Conservation (phyloP, 768 basidiomycete genomes). For the Kwoniella dejecticola region DNA sequence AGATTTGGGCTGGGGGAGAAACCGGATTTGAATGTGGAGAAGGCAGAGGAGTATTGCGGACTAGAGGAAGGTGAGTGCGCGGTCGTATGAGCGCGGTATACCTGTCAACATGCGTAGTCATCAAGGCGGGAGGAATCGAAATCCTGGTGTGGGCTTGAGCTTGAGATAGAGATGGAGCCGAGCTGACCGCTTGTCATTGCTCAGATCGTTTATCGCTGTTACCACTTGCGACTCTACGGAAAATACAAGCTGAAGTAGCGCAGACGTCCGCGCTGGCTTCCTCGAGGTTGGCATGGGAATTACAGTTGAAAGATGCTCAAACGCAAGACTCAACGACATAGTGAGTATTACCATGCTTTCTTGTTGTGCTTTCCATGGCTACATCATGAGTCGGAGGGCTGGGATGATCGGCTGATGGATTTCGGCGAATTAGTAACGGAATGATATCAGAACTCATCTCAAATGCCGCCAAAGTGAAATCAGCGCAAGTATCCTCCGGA, state of each 20-base stretch:
- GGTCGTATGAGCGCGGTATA: not conserved
- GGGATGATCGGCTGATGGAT: too few relatives aligned
- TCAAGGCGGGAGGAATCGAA: too few relatives aligned
- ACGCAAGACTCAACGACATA: slow-evolving; percentile 49
- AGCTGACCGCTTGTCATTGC: not conserved
- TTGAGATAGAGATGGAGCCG: not conserved
- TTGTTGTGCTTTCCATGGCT: too few relatives aligned
- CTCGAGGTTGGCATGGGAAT: slow-evolving; percentile 71
- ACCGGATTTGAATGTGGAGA: slow-evolving; percentile 70
- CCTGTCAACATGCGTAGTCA: too few relatives aligned
- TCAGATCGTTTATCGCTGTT: slow-evolving; percentile 73
- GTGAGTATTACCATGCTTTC: too few relatives aligned
- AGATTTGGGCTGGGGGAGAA: slow-evolving; percentile 68
- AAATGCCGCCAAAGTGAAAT: slow-evolving; percentile 64
- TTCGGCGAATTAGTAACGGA: slow-evolving; percentile 86
- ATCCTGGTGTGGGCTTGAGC: too few relatives aligned
- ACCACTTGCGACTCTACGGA: slow-evolving; percentile 68
- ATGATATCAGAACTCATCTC: slow-evolving; percentile 89
- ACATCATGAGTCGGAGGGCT: too few relatives aligned
- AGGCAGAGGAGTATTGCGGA: slow-evolving; percentile 68
- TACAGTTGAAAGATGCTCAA: slow-evolving; percentile 63
- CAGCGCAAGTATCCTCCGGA: slow-evolving; percentile 42
- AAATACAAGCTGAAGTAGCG: slow-evolving; percentile 68
- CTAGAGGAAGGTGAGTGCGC: slow-evolving; percentile 66
- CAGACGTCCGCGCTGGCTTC: slow-evolving; percentile 75